Evolutionary conservation across 2,329 filamentous ascomycete genomes (phyloP).

Genomic region (Cryphonectria parasitica): DNA sequence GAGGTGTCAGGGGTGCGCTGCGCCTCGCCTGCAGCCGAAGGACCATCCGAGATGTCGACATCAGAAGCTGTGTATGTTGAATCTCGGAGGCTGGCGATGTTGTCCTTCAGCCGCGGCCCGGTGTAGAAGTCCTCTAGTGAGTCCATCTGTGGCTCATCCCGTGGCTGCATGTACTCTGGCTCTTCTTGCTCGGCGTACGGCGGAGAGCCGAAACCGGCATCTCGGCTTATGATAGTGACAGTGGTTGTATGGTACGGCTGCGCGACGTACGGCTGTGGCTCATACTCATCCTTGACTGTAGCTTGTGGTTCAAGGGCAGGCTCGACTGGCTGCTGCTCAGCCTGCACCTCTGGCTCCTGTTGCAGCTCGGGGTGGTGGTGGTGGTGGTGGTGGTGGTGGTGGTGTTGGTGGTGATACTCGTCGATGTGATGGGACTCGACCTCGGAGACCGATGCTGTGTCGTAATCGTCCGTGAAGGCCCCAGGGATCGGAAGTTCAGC

Average conservation of each 20-base stretch:
- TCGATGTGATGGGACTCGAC: slow-evolving; percentile 16
- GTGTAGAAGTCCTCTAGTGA: slow-evolving; percentile 40
- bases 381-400: too few species aligned
- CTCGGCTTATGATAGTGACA: slow-evolving; percentile 54
- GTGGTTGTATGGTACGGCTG: slow-evolving; percentile 49
- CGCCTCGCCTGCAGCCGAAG: slow-evolving; percentile 33
- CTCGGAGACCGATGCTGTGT: slow-evolving; percentile 18
- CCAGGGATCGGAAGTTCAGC: slow-evolving; percentile 35
- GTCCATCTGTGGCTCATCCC: slow-evolving; percentile 32
- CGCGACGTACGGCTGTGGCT: slow-evolving; percentile 44
- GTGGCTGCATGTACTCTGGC: slow-evolving; percentile 24
- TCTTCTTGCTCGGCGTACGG: slow-evolving; percentile 25
- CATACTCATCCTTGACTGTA: slow-evolving; percentile 37
- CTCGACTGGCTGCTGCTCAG: slow-evolving; percentile 12
- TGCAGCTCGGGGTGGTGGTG: slow-evolving; percentile 27
- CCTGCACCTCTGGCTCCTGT: slow-evolving; percentile 14
- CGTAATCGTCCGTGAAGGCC: slow-evolving; percentile 39
- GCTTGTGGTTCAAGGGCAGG: slow-evolving; percentile 15
- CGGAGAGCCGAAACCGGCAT: slow-evolving; percentile 43
- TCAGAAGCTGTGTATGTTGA: slow-evolving; percentile 40
- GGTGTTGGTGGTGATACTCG: slow-evolving; percentile 30
- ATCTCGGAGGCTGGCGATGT: slow-evolving; percentile 40
- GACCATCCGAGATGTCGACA: slow-evolving; percentile 36
- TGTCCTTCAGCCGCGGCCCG: slow-evolving; percentile 39
- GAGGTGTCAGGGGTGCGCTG: slow-evolving; percentile 44